These are phyloP conservation scores for Williopsis jadinii DNA, from an alignment of 1,139 yeast species.

Conservation along the genomic window DNA sequence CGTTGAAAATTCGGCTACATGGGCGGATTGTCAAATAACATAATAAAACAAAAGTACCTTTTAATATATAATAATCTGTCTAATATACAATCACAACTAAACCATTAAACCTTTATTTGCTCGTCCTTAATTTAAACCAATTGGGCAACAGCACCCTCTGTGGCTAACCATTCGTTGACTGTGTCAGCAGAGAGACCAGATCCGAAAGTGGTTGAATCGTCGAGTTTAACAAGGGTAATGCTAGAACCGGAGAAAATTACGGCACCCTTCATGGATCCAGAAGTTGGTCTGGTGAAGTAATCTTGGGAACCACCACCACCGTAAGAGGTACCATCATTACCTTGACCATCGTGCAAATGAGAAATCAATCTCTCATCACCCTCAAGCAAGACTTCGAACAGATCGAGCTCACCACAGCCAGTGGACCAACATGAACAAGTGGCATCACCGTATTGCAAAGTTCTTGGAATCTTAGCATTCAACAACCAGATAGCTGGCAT, in stretches of 20 bases:
- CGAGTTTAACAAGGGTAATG: constrained; percentile 55
- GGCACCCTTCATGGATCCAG: constrained; percentile 80
- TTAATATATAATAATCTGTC: neutral
- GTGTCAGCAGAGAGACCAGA: constrained; percentile 45
- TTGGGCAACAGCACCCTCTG: constrained; percentile 42
- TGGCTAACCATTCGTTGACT: constrained; percentile 47
- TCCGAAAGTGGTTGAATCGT: constrained; percentile 47
- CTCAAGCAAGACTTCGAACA: constrained; percentile 71
- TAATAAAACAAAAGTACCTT: too few species aligned
- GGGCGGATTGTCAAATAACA: too few species aligned
- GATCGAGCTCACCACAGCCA: constrained; percentile 95
- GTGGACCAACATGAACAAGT: constrained; percentile 91
- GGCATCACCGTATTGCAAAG: constrained; percentile 75
- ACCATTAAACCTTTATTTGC: neutral
- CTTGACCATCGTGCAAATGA: constrained; percentile 87
- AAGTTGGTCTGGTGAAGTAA: constrained; percentile 79
- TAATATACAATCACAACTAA: neutral
- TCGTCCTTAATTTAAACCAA: constrained; percentile 5
- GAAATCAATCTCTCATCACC: constrained; percentile 72
- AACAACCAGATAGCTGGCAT: constrained; percentile 98
- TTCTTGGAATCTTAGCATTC: constrained; percentile 92
- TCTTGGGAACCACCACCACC: constrained; percentile 89
- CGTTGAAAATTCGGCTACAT: too few species aligned
- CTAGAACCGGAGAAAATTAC: constrained; percentile 56
- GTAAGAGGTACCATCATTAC: constrained; percentile 40